Evolutionary conservation across 73 alveolate genomes (phyloP).

Genomic region (Tetrahymena malaccensis): DNA sequence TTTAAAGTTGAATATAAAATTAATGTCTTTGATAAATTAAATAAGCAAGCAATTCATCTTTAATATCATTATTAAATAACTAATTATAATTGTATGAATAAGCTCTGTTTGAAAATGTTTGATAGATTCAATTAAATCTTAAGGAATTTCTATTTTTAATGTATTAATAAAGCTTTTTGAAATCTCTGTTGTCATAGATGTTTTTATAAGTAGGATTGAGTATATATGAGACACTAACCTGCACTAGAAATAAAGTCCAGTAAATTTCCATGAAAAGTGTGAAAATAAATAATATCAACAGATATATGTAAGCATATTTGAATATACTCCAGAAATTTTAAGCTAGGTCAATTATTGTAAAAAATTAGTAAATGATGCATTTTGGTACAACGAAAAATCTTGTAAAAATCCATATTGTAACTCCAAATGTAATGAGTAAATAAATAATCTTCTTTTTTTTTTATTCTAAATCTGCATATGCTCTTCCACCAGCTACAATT

Average conservation of each 20-base stretch:
- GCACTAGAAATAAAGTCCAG: background rate
- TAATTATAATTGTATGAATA: too few species aligned
- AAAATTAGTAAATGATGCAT: background rate
- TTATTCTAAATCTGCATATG: background rate
- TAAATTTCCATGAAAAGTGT: background rate
- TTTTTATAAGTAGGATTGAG: background rate
- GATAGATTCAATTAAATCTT: background rate
- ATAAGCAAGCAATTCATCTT: too few species aligned
- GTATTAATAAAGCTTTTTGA: background rate
- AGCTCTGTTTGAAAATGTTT: background rate
- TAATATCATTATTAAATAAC: too few species aligned
- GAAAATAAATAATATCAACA: background rate
- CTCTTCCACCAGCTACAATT: background rate
- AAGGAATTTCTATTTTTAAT: background rate
- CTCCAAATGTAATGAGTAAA: background rate
- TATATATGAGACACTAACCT: background rate
- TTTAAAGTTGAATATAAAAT: too few species aligned
- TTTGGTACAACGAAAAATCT: background rate
- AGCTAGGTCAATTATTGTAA: background rate
- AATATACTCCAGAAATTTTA: background rate
- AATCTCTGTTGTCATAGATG: background rate
- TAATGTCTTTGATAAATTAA: too few species aligned
- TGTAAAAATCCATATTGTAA: background rate
- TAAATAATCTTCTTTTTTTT: background rate
- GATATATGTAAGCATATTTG: background rate